Percentiles rank a stretch among this genome's conserved stretches.
Conservation (phyloP, 176 grass and related monocot species). For the Cenchrus fungigraminus region DNA sequence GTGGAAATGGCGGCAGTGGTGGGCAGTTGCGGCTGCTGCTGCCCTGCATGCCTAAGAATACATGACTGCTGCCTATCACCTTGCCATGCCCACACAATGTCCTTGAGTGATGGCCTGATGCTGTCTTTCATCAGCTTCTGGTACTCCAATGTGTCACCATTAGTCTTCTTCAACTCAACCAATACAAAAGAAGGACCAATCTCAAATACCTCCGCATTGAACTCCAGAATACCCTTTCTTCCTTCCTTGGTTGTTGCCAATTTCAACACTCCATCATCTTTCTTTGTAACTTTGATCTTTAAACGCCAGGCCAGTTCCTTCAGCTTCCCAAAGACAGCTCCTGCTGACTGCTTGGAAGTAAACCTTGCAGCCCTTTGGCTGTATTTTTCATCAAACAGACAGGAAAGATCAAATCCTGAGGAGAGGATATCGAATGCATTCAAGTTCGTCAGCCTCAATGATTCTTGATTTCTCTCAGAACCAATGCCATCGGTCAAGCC, state of each 20-base stretch:
- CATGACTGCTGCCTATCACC: slow-evolving; percentile 44
- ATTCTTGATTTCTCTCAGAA: slow-evolving; percentile 43
- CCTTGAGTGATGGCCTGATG: slow-evolving; percentile 66
- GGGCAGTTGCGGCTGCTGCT: background rate
- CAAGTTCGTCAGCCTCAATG: slow-evolving; percentile 41
- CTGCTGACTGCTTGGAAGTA: slow-evolving; percentile 55
- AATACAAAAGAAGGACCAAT: slow-evolving; percentile 58
- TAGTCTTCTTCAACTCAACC: slow-evolving; percentile 72
- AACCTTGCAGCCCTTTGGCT: slow-evolving; percentile 63
- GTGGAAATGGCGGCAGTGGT: background rate
- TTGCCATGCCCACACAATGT: slow-evolving; percentile 82
- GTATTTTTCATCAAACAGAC: slow-evolving; percentile 66
- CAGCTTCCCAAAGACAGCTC: slow-evolving; percentile 53
- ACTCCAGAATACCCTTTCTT: slow-evolving; percentile 64
- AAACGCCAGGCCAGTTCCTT: slow-evolving; percentile 60
- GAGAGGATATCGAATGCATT: slow-evolving; percentile 91
- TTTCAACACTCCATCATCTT: slow-evolving; percentile 64
- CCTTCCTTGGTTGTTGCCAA: slow-evolving; percentile 59
- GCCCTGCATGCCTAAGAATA: slow-evolving; percentile 19
- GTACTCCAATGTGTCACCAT: slow-evolving; percentile 82
- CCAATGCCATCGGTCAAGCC: background rate
- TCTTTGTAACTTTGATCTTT: slow-evolving; percentile 66
- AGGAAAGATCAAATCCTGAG: slow-evolving; percentile 65
- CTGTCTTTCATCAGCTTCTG: slow-evolving; percentile 69
- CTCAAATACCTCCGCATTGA: slow-evolving; percentile 71